These are phyloP conservation scores for Sutorius eximius DNA, from an alignment of 1,284 basidiomycete species.

Conservation along the genomic window DNA sequence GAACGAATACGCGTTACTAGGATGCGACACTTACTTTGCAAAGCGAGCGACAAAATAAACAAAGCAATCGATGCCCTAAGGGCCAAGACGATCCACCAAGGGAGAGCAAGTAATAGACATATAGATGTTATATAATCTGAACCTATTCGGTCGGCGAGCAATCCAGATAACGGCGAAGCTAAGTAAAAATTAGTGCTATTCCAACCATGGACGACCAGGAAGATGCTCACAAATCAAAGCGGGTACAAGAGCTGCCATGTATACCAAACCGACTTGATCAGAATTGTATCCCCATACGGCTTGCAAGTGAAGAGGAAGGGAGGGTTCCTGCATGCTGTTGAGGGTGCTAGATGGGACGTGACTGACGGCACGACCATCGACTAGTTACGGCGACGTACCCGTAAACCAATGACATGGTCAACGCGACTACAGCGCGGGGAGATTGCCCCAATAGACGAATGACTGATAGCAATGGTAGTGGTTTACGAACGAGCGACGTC, in stretches of 20 bases:
- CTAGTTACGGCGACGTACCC: conserved; percentile 44
- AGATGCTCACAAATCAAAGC: conserved; percentile 58
- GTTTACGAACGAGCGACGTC: conserved; percentile 27
- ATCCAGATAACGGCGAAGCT: conserved; percentile 67
- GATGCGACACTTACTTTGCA: conserved; percentile 49
- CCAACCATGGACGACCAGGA: not conserved
- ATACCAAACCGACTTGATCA: conserved; percentile 66
- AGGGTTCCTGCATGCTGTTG: conserved; percentile 58
- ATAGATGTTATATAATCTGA: conserved; percentile 54
- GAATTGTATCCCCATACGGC: conserved; percentile 60
- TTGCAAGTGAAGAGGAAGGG: conserved; percentile 67
- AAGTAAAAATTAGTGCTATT: conserved; percentile 7
- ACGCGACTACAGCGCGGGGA: conserved; percentile 54
- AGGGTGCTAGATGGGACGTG: conserved; percentile 44
- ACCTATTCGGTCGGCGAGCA: conserved; percentile 61
- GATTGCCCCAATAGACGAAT: conserved; percentile 50
- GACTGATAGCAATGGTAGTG: conserved; percentile 41
- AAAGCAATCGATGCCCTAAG: conserved; percentile 52
- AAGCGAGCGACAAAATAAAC: conserved; percentile 60
- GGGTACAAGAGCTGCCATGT: conserved; percentile 69
- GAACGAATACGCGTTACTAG: not conserved
- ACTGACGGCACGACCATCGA: not conserved
- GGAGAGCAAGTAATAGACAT: conserved; percentile 55
- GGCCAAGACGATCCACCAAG: conserved; percentile 66
- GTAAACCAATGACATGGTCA: conserved; percentile 56